Evolutionary conservation across 345 rosid genomes (phyloP), one percentile per base, ranked within the genome.

Genomic region (Acer saccharum): DNA sequence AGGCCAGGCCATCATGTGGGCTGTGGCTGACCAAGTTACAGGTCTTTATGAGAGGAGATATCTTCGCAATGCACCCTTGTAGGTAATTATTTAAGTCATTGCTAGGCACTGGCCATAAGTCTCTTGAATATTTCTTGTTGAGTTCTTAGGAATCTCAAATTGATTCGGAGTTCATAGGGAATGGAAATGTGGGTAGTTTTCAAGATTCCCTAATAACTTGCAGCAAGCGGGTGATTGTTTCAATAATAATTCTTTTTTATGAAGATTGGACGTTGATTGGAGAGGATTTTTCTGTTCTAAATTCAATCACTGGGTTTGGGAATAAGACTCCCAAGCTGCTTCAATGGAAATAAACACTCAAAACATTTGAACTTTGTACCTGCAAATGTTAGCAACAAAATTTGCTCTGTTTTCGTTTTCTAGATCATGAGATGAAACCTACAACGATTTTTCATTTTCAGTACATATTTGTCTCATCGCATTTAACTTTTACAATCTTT

Each of bases 1-100:
- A 1, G 97, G 99, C 74, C 98, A 96, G 84, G 97, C 99, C 29
- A 94, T 96, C 8, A 91, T 95, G 99, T 94, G 99, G 99, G 93
- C 90, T 41, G 99, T 94, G 71, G 99, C 99, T 69, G 99, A 94
- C 85, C 99, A 94, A 79, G 88, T 96, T 65, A 92, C 69, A 12
- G 99, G 97, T 74, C 74, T 96, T 65, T 94, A 88, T 61, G 98
- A 95, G 87, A 89, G 78, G 88, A 90, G 87, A 77, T 83, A 85
- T 84, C 72, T 91, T 67, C 83, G 3, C 1, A 78, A 69, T 74
- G 87, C 92, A 39, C 81, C 89, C 14, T 71, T 83, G 58, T 92
- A 90, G 91, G 79, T 80, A 12, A 50, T 66, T 39, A 68, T 68
- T 80, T 76, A 71, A 11, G 55, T 50, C 73, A 69, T 69, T 29